A percentile compares a stretch with the other conserved stretches of the same genome.
phyloP scores from a whole-genome alignment of 2,329 filamentous ascomycete genomes.

The Cadophora malorum region DNA sequence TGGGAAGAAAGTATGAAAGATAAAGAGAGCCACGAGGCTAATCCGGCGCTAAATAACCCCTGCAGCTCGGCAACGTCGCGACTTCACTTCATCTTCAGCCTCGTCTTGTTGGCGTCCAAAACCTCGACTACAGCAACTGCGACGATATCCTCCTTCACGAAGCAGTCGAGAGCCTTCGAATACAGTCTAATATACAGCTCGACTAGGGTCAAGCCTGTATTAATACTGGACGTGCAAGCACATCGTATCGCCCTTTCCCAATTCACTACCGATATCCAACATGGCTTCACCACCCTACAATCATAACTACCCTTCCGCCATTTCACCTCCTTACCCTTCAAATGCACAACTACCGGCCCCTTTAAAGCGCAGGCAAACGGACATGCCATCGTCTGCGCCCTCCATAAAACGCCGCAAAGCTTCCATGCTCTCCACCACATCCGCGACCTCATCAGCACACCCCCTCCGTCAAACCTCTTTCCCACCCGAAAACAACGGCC shows the following conservation, averaged over 20 bases:
- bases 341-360: slow-evolving; percentile 61
- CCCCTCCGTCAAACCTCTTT: slow-evolving; percentile 84
- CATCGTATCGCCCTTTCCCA: not conserved
- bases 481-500: slow-evolving; percentile 63
- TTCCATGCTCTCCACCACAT: slow-evolving; percentile 64
- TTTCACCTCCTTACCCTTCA: slow-evolving; percentile 61
- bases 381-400: slow-evolving; percentile 56
- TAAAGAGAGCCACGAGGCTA: not conserved
- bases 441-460: slow-evolving; percentile 61
- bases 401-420: slow-evolving; percentile 73
- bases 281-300: slow-evolving; percentile 44
- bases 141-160: not conserved
- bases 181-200: not conserved
- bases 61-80: slow-evolving; percentile 4
- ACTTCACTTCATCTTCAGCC: slow-evolving; percentile 3
- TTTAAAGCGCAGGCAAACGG: slow-evolving; percentile 67
- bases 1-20: not conserved
- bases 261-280: not conserved
- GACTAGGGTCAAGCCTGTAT: not conserved
- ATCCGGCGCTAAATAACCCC: not conserved
- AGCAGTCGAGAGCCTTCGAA: not conserved
- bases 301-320: slow-evolving; percentile 41
- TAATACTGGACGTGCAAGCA: not conserved
- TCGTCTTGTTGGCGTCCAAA: not conserved
- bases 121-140: not conserved